Conservation (phyloP, 495 filamentous ascomycete species). For the Usnea hakonensis region DNA sequence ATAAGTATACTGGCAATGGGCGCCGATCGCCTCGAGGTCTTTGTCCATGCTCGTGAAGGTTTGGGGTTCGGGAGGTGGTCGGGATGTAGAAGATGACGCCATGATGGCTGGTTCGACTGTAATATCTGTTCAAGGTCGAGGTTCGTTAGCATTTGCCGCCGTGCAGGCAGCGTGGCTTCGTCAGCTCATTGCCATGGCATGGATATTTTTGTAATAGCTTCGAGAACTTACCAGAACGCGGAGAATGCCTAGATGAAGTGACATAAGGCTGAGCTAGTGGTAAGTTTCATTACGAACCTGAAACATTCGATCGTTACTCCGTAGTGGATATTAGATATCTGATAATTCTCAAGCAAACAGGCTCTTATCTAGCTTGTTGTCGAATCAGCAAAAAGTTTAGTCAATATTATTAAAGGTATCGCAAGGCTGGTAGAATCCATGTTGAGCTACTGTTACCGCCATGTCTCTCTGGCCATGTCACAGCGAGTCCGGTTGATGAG, state of each 20-base stretch:
- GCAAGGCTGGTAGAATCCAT: neutral
- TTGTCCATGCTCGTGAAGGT: conserved; percentile 53
- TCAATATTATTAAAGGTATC: neutral
- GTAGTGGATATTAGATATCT: too few species aligned
- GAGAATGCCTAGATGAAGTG: too few species aligned
- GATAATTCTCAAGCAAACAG: too few species aligned
- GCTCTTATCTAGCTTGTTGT: neutral
- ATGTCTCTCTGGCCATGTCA: neutral
- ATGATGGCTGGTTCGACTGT: conserved; percentile 6
- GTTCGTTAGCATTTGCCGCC: conserved; percentile 6
- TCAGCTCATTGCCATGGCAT: conserved; percentile 18
- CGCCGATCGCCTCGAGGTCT: conserved; percentile 77
- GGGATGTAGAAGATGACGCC: conserved; percentile 17
- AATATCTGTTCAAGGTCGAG: neutral
- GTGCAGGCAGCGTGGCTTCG: conserved; percentile 16
- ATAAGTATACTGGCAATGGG: conserved; percentile 82
- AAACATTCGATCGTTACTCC: neutral
- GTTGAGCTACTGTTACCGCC: neutral
- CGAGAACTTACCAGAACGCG: conserved; percentile 14
- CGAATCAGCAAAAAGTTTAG: neutral
- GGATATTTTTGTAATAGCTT: conserved; percentile 4
- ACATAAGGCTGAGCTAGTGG: conserved; percentile 3
- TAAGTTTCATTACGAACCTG: neutral
- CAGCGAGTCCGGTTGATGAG: neutral
- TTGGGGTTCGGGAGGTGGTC: conserved; percentile 19